These are phyloP conservation scores for Myrmaecium sp. DNA, from an alignment of 2,329 filamentous ascomycete genomes.

Conservation along the genomic window DNA sequence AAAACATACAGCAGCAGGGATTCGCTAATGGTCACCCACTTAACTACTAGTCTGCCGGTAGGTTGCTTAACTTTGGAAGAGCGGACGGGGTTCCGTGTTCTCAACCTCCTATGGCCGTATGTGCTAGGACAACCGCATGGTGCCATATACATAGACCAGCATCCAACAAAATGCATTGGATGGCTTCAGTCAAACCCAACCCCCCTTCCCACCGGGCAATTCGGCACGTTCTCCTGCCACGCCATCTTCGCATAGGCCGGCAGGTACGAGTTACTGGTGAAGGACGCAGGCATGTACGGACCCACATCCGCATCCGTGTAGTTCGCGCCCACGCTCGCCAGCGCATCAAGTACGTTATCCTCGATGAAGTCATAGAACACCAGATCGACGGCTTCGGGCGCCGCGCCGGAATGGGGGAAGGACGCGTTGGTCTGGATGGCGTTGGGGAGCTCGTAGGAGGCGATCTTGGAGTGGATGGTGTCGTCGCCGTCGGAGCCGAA, in stretches of 20 bases:
- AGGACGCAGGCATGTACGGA: slow-evolving; percentile 22
- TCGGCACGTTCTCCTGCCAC: slow-evolving; percentile 23
- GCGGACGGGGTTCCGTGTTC: no score
- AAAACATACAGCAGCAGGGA: no score
- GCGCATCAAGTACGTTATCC: slow-evolving; percentile 17
- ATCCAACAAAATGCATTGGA: background rate
- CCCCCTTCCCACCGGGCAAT: slow-evolving; percentile 22
- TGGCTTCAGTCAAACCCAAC: slow-evolving; percentile 10
- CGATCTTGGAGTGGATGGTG: slow-evolving; percentile 32
- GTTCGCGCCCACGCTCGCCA: slow-evolving; percentile 18
- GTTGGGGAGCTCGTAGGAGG: slow-evolving; percentile 30
- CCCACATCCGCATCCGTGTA: slow-evolving; percentile 15
- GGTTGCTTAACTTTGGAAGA: no score
- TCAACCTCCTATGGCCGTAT: no score
- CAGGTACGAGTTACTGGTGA: slow-evolving; percentile 26
- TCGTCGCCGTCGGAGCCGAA: slow-evolving; percentile 41
- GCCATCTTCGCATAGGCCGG: slow-evolving; percentile 23
- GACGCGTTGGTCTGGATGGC: slow-evolving; percentile 34
- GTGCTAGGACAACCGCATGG: no score
- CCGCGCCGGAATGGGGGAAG: slow-evolving; percentile 26
- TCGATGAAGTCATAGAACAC: slow-evolving; percentile 36
- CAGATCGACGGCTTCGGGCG: slow-evolving; percentile 32
- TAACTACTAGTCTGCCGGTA: no score
- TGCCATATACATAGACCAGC: no score
- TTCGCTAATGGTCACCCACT: no score